Conservation (phyloP, 129 eudicot species). For the Erigeron canadensis region DNA sequence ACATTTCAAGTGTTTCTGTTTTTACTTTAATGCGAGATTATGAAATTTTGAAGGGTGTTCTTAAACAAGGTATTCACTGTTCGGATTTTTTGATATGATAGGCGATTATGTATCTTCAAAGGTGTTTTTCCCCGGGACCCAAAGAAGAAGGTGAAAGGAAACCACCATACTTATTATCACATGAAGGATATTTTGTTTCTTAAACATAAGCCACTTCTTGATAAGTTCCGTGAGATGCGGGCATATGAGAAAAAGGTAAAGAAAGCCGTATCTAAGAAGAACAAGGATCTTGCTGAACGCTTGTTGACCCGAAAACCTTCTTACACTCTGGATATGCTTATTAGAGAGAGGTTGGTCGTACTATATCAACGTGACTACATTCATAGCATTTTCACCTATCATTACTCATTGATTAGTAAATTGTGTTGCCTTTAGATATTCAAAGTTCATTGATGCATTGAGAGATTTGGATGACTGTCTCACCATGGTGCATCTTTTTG, state of each 20-base stretch:
- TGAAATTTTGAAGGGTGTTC: neutral
- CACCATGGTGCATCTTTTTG: conserved; percentile 86
- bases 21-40: neutral
- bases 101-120: conserved; percentile 84
- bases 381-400: neutral
- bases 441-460: conserved; percentile 40
- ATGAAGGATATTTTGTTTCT: conserved; percentile 74
- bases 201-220: conserved; percentile 72
- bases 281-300: conserved; percentile 72
- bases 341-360: conserved; percentile 58
- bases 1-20: neutral
- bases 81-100: conserved; percentile 12
- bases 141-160: conserved; percentile 90
- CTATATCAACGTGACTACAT: neutral
- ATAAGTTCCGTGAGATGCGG: conserved; percentile 65
- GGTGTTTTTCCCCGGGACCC: conserved; percentile 89
- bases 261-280: conserved; percentile 75
- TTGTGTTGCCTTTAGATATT: too few species aligned
- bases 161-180: conserved; percentile 90
- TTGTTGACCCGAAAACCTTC: conserved; percentile 56
- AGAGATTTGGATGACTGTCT: conserved; percentile 93
- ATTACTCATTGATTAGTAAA: conserved; percentile 6
- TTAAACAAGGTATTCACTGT: neutral
- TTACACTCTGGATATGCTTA: conserved; percentile 68
- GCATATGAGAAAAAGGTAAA: conserved; percentile 71